phyloP scores from a whole-genome alignment of 345 rosid species.

The sweet orange (Citrus sinensis) region DVS_A1.0 CM039167.1:1423001-1423500 shows the following conservation, averaged over 20 bases:
- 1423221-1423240: slow-evolving; percentile 87
- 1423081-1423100: slow-evolving; percentile 87
- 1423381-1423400: background rate
- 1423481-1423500: background rate
- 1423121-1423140: slow-evolving; percentile 38
- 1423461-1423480: background rate
- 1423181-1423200: slow-evolving; percentile 96
- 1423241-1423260: slow-evolving; percentile 89
- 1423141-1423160: slow-evolving; percentile 88
- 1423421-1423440: background rate
- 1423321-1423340: slow-evolving; percentile 87
- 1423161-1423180: slow-evolving; percentile 90
- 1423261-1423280: slow-evolving; percentile 97
- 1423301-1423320: slow-evolving; percentile 82
- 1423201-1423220: slow-evolving; percentile 99
- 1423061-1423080: slow-evolving; percentile 42
- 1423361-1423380: slow-evolving; percentile 28
- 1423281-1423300: slow-evolving; percentile 94
- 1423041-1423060: slow-evolving; percentile 87
- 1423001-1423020: slow-evolving; percentile 95
- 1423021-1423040: slow-evolving; percentile 83
- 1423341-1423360: slow-evolving; percentile 99
- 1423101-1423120: slow-evolving; percentile 64
- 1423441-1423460: background rate
- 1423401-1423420: background rate